These are phyloP conservation scores for Starmerella gropengiesseri DNA, from an alignment of 805 yeast species.

Conservation along the genomic window DNA sequence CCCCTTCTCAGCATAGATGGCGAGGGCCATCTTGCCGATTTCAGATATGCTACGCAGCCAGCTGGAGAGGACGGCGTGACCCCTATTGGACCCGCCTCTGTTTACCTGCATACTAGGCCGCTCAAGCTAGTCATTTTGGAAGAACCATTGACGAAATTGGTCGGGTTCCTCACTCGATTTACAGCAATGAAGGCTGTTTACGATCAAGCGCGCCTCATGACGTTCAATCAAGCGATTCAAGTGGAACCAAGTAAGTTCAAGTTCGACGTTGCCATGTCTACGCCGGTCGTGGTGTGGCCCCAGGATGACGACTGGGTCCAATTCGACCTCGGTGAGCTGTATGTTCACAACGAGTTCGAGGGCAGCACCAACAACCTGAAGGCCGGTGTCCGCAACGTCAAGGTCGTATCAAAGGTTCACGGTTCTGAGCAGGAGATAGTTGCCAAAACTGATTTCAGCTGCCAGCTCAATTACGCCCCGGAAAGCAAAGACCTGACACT, in stretches of 20 bases:
- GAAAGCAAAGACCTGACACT: background rate
- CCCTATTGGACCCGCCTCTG: slow-evolving; percentile 40
- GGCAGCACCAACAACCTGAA: slow-evolving; percentile 39
- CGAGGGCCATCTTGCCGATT: slow-evolving; percentile 69
- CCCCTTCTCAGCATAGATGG: slow-evolving; percentile 66
- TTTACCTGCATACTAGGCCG: slow-evolving; percentile 65
- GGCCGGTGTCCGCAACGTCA: slow-evolving; percentile 64
- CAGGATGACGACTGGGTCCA: slow-evolving; percentile 47
- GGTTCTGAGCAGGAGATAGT: slow-evolving; percentile 39
- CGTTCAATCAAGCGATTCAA: slow-evolving; percentile 68
- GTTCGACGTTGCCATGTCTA: slow-evolving; percentile 58
- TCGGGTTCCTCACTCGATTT: slow-evolving; percentile 60
- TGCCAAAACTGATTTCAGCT: slow-evolving; percentile 14
- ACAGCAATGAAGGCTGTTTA: slow-evolving; percentile 79
- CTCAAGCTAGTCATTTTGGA: slow-evolving; percentile 45
- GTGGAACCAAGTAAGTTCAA: slow-evolving; percentile 51
- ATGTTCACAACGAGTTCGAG: slow-evolving; percentile 49
- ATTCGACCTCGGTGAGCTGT: slow-evolving; percentile 73
- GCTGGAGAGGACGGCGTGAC: slow-evolving; percentile 27
- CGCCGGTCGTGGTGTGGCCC: slow-evolving; percentile 82
- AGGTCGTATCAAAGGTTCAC: slow-evolving; percentile 48
- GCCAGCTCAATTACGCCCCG: slow-evolving; percentile 10
- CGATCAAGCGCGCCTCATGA: slow-evolving; percentile 80
- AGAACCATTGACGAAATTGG: slow-evolving; percentile 58
- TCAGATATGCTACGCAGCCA: slow-evolving; percentile 64